Percentiles rank a stretch among this genome's conserved stretches.
phyloP scores from a whole-genome alignment of 1,284 basidiomycete species.

The Leccinum olivaceoglutinosum region DNA sequence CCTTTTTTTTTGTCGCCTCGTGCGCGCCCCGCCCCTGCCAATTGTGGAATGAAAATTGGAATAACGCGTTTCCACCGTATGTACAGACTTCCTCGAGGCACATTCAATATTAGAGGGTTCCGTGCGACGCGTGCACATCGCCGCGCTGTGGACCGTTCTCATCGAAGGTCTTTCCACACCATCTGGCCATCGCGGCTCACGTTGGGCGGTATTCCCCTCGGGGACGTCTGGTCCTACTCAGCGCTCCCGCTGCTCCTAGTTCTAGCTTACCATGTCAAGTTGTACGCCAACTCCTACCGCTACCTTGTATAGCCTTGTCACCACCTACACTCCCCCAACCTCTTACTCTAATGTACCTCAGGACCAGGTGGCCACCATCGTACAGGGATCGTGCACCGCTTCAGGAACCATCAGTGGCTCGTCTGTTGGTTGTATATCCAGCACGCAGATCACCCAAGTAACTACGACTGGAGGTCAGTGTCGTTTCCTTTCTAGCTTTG shows the following conservation, averaged over 20 bases:
- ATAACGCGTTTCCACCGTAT: not conserved
- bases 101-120: slow-evolving; percentile 41
- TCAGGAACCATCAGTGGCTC: slow-evolving; percentile 25
- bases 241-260: slow-evolving; percentile 33
- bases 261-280: slow-evolving; percentile 15
- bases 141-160: slow-evolving; percentile 77
- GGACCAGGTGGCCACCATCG: slow-evolving; percentile 24
- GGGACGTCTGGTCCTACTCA: slow-evolving; percentile 87
- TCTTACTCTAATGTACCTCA: slow-evolving; percentile 31
- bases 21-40: not conserved
- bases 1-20: not conserved
- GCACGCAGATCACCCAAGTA: slow-evolving; percentile 21
- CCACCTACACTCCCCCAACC: slow-evolving; percentile 31
- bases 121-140: slow-evolving; percentile 50
- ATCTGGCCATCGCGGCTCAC: slow-evolving; percentile 86
- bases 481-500: not conserved
- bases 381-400: slow-evolving; percentile 29
- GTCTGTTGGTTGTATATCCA: slow-evolving; percentile 23
- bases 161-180: slow-evolving; percentile 72
- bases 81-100: slow-evolving; percentile 64
- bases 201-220: slow-evolving; percentile 64
- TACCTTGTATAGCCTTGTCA: slow-evolving; percentile 34
- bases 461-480: slow-evolving; percentile 32
- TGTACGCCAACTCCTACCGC: slow-evolving; percentile 34
- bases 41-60: not conserved